Base-by-base conservation (phyloP, 2,329 filamentous ascomycete species). In the Fusarium illudens region DNA sequence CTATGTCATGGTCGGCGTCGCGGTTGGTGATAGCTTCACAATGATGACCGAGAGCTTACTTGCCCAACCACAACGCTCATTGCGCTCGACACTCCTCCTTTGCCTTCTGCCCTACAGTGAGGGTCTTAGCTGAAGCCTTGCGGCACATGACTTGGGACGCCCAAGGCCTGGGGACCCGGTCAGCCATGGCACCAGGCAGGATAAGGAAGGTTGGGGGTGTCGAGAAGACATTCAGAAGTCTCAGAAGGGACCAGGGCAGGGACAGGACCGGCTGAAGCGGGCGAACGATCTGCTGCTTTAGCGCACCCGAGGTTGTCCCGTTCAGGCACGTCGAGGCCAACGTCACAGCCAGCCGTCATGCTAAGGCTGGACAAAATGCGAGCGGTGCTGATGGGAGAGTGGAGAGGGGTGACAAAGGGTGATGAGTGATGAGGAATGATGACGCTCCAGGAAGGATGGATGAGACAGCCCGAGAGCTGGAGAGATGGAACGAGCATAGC, bases 231-330 rank as follows among this genome's bases (percentile, higher is more conserved):
- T 34, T 46, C 52, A 33, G 29, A 39, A 54, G 36, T 33, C 39
- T 20, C 39, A 44, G 22, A 44, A 27, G 25, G 25, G 39, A 44
- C 39, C 13, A 44, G 39, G 37, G 7, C 37, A 46, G 19, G 20
- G 51, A 22, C 52, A 27, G 20, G 51, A 22, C 52, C 29, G 52
- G 37, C 37, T 34, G 27, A 27, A n/a, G 52, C 52, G 52, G 37
- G 37, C 37, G 32, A 22, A 62, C 33, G 65, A 68, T 68, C 65
- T 54, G 48, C 61, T 15, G 20, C 15, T 27, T 27, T 36, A 49
- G 57, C 57, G 64, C 53, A 62, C 20, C 65, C 61, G 62, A 46
- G 10, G 33, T 56, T 66, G 57, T 59, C 25, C 65, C 57, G 44
- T 3, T 13, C 34, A 56, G 53, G 39, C 36, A 56, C 34, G 37